These are phyloP conservation scores for Salvia rosmarinus DNA, from an alignment of 257 asterid species.

Conservation along the genomic window DNA sequence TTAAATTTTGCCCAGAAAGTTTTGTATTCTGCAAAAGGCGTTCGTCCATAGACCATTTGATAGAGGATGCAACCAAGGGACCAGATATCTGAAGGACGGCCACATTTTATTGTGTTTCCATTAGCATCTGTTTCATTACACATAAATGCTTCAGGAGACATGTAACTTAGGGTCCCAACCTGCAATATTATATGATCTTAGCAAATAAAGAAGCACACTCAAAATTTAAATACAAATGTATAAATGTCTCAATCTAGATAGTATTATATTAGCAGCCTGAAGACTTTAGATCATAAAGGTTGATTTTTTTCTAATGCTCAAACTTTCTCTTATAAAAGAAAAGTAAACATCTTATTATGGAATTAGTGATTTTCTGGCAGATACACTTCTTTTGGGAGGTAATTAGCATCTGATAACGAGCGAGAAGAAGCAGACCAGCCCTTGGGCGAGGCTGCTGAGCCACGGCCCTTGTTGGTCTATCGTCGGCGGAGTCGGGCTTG, in stretches of 20 bases:
- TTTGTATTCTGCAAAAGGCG: conserved; percentile 89
- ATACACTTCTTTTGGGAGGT: background rate
- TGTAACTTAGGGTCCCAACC: conserved; percentile 98
- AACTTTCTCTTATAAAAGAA: background rate
- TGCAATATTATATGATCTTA: conserved; percentile 43
- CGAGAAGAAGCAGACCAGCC: no score
- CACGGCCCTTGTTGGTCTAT: no score
- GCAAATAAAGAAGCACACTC: conserved; percentile 10
- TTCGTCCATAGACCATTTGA: conserved; percentile 97
- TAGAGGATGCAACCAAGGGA: conserved; percentile 98
- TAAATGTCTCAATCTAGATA: background rate
- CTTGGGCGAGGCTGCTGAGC: no score
- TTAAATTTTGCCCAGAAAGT: conserved; percentile 99
- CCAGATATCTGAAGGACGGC: conserved; percentile 97
- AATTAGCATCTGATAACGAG: background rate
- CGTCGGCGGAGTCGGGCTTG: no score
- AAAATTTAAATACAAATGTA: background rate
- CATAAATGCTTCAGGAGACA: conserved; percentile 99
- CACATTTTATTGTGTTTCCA: conserved; percentile 92
- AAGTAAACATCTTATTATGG: background rate
- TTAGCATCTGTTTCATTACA: conserved; percentile 90
- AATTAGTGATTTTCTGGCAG: conserved; percentile 11
- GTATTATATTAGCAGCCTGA: background rate
- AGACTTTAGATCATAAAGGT: background rate
- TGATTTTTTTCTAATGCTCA: background rate